These are phyloP conservation scores for Boletus barrowsii DNA, from an alignment of 768 basidiomycete genomes.

Conservation along the genomic window DNA sequence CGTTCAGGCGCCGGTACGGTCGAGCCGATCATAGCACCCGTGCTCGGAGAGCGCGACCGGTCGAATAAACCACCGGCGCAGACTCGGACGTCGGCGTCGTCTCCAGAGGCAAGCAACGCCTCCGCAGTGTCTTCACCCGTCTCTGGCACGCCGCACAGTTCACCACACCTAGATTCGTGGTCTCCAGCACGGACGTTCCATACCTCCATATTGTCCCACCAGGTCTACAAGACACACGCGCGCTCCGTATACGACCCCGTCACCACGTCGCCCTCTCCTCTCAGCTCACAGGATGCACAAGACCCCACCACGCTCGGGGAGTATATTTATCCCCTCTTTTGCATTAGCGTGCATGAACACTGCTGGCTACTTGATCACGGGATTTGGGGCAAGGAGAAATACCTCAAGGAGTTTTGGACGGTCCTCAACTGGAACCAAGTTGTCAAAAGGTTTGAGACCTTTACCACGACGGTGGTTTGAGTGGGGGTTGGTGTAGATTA, in stretches of 20 bases:
- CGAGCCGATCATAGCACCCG: slow-evolving; percentile 21
- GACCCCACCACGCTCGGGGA: slow-evolving; percentile 42
- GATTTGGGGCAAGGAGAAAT: slow-evolving; percentile 88
- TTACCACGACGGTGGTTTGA: slow-evolving; percentile 14
- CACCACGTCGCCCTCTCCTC: not conserved
- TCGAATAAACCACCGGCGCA: not conserved
- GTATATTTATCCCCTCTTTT: slow-evolving; percentile 70
- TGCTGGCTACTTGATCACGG: slow-evolving; percentile 89
- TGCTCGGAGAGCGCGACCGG: slow-evolving; percentile 28
- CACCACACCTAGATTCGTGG: slow-evolving; percentile 29
- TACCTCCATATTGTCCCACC: slow-evolving; percentile 11
- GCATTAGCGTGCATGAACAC: slow-evolving; percentile 78
- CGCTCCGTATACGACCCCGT: slow-evolving; percentile 31
- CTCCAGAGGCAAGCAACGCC: slow-evolving; percentile 26
- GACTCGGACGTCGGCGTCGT: slow-evolving; percentile 18
- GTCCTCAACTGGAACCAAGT: slow-evolving; percentile 77
- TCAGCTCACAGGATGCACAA: slow-evolving; percentile 18
- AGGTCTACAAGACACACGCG: slow-evolving; percentile 7
- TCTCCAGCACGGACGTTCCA: slow-evolving; percentile 32
- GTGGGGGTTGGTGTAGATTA: not conserved
- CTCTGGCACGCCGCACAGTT: slow-evolving; percentile 38
- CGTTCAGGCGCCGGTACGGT: slow-evolving; percentile 47
- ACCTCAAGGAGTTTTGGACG: slow-evolving; percentile 80
- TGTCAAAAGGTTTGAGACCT: slow-evolving; percentile 28
- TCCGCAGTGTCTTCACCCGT: slow-evolving; percentile 39